Conservation (phyloP, 2,329 filamentous ascomycete genomes). For the Penicillium sp. region DNA sequence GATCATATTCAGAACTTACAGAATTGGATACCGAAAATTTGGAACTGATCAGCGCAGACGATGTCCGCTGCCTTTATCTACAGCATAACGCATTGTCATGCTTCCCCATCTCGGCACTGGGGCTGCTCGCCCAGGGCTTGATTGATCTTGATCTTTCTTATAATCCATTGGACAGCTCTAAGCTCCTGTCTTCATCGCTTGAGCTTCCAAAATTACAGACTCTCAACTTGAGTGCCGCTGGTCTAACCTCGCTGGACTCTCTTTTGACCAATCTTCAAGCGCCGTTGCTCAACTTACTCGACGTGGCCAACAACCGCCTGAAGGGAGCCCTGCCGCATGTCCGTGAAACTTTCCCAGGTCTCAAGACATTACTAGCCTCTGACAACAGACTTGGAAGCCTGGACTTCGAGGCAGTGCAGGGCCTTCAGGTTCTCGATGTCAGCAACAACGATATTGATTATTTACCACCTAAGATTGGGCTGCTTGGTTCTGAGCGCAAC, state of each 20-base stretch:
- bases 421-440: constrained; percentile 73
- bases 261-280: constrained; percentile 68
- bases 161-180: constrained; percentile 66
- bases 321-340: constrained; percentile 64
- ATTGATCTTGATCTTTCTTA: constrained; percentile 71
- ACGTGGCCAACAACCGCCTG: constrained; percentile 81
- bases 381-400: constrained; percentile 78
- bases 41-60: constrained; percentile 45
- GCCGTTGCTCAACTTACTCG: constrained; percentile 70
- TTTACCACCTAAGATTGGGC: constrained; percentile 75
- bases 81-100: constrained; percentile 72
- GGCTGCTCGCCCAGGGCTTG: constrained; percentile 68
- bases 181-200: constrained; percentile 65
- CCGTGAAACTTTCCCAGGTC: constrained; percentile 64
- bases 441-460: constrained; percentile 82
- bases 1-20: constrained; percentile 64
- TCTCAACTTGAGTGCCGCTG: constrained; percentile 72
- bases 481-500: constrained; percentile 61
- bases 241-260: constrained; percentile 66
- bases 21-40: constrained; percentile 51
- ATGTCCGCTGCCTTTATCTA: constrained; percentile 61
- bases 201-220: constrained; percentile 72
- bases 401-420: constrained; percentile 69
- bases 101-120: constrained; percentile 67
- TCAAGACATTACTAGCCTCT: constrained; percentile 68